phyloP scores from a whole-genome alignment of 2,329 filamentous ascomycete genomes.

The Cladosporium sp. region DNA sequence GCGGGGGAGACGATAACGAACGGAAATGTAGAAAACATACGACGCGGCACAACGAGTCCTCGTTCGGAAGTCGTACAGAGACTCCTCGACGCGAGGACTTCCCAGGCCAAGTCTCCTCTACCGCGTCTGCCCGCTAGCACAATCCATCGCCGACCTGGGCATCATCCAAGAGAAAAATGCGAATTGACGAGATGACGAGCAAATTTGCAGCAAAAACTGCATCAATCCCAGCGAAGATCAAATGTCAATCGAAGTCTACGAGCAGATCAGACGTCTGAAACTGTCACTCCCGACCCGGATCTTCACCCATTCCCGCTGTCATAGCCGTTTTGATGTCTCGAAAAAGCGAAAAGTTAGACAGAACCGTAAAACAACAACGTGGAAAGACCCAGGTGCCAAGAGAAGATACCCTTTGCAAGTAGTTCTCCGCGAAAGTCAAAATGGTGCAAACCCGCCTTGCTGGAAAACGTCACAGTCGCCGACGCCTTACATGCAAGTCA shows the following conservation, averaged over 20 bases:
- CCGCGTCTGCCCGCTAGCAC: conserved; percentile 1
- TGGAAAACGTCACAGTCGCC: not conserved
- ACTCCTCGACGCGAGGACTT: not conserved
- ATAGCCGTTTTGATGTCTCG: too few species aligned
- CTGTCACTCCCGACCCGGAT: too few species aligned
- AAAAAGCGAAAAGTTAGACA: too few species aligned
- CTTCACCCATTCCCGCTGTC: too few species aligned
- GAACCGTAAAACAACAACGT: not conserved
- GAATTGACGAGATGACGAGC: too few species aligned
- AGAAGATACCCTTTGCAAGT: not conserved
- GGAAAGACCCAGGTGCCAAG: not conserved
- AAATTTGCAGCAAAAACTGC: too few species aligned
- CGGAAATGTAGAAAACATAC: too few species aligned
- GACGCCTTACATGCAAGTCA: too few species aligned
- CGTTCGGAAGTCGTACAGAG: not conserved
- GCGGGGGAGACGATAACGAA: not conserved
- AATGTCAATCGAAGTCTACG: not conserved
- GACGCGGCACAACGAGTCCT: too few species aligned
- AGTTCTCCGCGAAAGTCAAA: not conserved
- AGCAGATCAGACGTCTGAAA: not conserved
- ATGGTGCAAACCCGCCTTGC: not conserved
- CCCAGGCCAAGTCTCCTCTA: not conserved
- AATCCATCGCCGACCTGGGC: not conserved
- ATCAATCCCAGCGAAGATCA: not conserved
- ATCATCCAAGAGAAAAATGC: not conserved